Conservation (phyloP, 805 yeast genomes). For the Kodamaea fukazawae region DNA sequence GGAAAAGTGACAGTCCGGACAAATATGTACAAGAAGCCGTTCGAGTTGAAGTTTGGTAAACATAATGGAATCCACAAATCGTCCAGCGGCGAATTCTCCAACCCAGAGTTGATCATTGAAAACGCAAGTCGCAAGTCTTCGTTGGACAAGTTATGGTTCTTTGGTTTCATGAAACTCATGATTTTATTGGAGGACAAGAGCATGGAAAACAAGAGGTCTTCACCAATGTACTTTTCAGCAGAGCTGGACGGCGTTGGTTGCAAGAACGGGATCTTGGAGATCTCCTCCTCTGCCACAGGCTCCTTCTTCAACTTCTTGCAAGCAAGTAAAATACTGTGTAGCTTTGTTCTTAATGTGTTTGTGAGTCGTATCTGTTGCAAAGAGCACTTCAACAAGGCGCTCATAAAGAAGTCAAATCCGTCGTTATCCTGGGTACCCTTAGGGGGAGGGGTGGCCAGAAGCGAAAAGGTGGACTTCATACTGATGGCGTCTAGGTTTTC, state of each 20-base stretch:
- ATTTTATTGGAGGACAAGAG: conserved; percentile 63
- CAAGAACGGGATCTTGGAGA: conserved; percentile 5
- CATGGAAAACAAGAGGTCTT: conserved; percentile 69
- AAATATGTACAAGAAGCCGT: conserved; percentile 83
- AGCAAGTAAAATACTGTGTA: conserved; percentile 52
- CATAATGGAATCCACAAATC: conserved; percentile 95
- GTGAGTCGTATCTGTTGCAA: conserved; percentile 46
- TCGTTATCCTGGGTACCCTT: neutral
- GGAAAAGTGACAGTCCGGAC: conserved; percentile 44
- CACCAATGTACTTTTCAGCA: conserved; percentile 22
- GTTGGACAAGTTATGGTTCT: conserved; percentile 73
- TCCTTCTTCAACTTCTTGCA: conserved; percentile 20
- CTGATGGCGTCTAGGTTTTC: conserved; percentile 63
- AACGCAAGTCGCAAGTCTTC: conserved; percentile 76
- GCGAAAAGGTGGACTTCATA: conserved; percentile 35
- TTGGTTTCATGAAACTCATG: conserved; percentile 71
- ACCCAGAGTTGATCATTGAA: conserved; percentile 61
- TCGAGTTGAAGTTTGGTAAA: conserved; percentile 82
- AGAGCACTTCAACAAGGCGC: conserved; percentile 28
- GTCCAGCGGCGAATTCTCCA: conserved; percentile 35
- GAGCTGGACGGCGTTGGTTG: conserved; percentile 2
- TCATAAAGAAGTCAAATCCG: conserved; percentile 25
- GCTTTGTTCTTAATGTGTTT: conserved; percentile 52
- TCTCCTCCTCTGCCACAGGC: conserved; percentile 3
- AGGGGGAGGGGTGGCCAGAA: conserved; percentile 9